Evolutionary conservation across 2,329 filamentous ascomycete genomes (phyloP).

Genomic region (Fusarium floridanum): DNA sequence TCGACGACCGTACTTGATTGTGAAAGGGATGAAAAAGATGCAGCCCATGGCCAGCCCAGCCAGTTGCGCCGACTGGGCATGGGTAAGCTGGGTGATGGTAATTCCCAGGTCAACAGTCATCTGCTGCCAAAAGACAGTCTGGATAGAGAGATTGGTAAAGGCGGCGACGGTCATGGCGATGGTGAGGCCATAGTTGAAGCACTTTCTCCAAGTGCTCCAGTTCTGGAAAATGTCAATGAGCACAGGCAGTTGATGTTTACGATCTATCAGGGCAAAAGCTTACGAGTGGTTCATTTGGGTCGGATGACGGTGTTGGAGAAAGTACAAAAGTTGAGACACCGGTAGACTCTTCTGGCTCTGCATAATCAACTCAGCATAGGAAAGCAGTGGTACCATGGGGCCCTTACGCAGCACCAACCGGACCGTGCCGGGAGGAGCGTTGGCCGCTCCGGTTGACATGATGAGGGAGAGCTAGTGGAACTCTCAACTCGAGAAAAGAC

Average conservation of each 20-base stretch:
- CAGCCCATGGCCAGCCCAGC: constrained; percentile 51
- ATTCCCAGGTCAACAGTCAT: constrained; percentile 50
- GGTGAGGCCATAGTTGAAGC: constrained; percentile 46
- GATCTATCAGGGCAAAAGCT: not conserved
- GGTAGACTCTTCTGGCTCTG: constrained; percentile 22
- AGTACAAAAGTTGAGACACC: constrained; percentile 36
- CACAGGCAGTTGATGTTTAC: not conserved
- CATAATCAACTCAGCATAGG: not conserved
- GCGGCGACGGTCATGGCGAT: constrained; percentile 46
- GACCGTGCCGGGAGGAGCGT: constrained; percentile 31
- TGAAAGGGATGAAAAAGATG: constrained; percentile 51
- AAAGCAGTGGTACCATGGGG: not conserved
- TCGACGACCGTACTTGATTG: constrained; percentile 52
- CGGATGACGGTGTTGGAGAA: constrained; percentile 38
- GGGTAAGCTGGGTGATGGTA: constrained; percentile 42
- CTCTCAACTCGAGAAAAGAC: not conserved
- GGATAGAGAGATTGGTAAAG: constrained; percentile 46
- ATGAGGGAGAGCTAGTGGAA: not conserved
- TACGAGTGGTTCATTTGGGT: constrained; percentile 52
- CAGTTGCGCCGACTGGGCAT: constrained; percentile 46
- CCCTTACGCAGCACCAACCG: constrained; percentile 33
- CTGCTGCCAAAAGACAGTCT: constrained; percentile 51
- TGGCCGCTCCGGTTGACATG: constrained; percentile 22
- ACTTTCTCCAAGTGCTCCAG: constrained; percentile 48
- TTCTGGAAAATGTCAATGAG: constrained; percentile 37